Conservation (phyloP, 2,329 filamentous ascomycete species). For the Fusarium nanum region DNA sequence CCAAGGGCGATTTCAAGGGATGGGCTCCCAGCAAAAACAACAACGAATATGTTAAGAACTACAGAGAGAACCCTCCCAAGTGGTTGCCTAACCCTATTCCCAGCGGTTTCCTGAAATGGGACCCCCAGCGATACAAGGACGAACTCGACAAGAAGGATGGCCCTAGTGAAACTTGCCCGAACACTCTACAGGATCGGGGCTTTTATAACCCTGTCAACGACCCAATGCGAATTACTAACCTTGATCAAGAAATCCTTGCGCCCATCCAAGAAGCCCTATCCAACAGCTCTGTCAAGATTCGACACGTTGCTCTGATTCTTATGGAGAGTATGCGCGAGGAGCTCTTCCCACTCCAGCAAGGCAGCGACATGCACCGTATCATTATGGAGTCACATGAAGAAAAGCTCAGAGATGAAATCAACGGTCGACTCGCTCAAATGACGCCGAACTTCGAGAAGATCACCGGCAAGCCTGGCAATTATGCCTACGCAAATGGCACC, state of each 20-base stretch:
- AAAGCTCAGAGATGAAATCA: slow-evolving; percentile 47
- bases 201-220: slow-evolving; percentile 54
- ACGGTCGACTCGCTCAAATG: slow-evolving; percentile 44
- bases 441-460: slow-evolving; percentile 44
- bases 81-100: slow-evolving; percentile 47
- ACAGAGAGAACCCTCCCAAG: slow-evolving; percentile 41
- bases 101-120: slow-evolving; percentile 46
- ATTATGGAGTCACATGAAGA: slow-evolving; percentile 49
- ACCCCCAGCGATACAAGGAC: slow-evolving; percentile 34
- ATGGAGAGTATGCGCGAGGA: slow-evolving; percentile 60
- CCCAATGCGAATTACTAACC: slow-evolving; percentile 56
- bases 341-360: slow-evolving; percentile 58
- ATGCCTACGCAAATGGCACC: slow-evolving; percentile 38
- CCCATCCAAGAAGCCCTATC: slow-evolving; percentile 43
- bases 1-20: slow-evolving; percentile 48
- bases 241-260: slow-evolving; percentile 48
- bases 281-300: slow-evolving; percentile 51
- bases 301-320: slow-evolving; percentile 57
- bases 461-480: slow-evolving; percentile 39
- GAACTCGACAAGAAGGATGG: slow-evolving; percentile 41
- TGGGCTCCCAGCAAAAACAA: slow-evolving; percentile 48
- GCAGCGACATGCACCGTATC: slow-evolving; percentile 52
- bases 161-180: slow-evolving; percentile 22
- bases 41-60: slow-evolving; percentile 40
- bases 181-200: slow-evolving; percentile 25